phyloP scores from a whole-genome alignment of 805 yeast genomes.

The Dipodascopsis uninucleata region DNA sequence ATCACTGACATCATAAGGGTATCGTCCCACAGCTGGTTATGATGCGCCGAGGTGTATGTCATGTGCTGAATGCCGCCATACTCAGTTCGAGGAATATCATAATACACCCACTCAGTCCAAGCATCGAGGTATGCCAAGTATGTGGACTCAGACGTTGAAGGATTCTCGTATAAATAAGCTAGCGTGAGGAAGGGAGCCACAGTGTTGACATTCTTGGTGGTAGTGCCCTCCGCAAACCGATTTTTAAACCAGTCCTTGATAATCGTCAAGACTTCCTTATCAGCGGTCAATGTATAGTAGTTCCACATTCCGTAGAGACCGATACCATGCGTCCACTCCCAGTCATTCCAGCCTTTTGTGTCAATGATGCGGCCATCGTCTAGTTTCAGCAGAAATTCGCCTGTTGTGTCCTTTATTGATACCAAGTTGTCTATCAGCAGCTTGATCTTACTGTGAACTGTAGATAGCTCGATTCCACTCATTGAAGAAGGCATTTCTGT shows the following conservation, averaged over 20 bases:
- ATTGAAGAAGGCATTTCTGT: no score
- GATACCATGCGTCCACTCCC: constrained; percentile 44
- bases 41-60: constrained; percentile 36
- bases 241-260: constrained; percentile 37
- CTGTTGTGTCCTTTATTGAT: constrained; percentile 36
- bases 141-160: constrained; percentile 31
- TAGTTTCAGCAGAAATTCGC: constrained; percentile 35
- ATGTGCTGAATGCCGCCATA: constrained; percentile 41
- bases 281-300: constrained; percentile 35
- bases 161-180: constrained; percentile 36
- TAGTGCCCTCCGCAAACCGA: constrained; percentile 36
- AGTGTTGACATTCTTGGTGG: constrained; percentile 39
- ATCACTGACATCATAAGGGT: constrained; percentile 42
- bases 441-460: no score
- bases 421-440: constrained; percentile 33
- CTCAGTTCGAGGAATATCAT: constrained; percentile 35
- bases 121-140: constrained; percentile 33
- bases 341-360: constrained; percentile 43
- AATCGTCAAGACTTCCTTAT: constrained; percentile 30
- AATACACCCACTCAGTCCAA: constrained; percentile 40
- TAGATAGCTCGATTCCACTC: no score
- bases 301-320: constrained; percentile 42
- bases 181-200: constrained; percentile 39
- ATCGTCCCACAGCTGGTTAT: constrained; percentile 36
- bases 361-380: constrained; percentile 38